Evolutionary conservation across 352 stramenopile genomes (phyloP).

Genomic region (Thalassiosira hispida): DNA sequence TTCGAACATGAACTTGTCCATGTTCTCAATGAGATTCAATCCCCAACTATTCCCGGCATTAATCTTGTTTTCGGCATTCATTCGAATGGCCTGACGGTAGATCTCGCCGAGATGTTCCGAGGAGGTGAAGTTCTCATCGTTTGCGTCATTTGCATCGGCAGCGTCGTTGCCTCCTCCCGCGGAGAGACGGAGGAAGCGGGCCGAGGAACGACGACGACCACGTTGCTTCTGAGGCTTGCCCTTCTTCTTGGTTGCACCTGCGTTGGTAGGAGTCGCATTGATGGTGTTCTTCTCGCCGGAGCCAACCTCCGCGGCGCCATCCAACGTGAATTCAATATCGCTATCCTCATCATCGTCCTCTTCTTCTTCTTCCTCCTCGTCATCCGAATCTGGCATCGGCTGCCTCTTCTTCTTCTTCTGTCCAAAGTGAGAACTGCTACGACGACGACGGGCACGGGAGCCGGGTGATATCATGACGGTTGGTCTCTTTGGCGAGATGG

Average conservation of each 20-base stretch:
- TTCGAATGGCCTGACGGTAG: conserved; percentile 80
- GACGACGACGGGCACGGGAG: conserved; percentile 4
- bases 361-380: not conserved
- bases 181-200: conserved; percentile 65
- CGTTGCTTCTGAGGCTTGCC: conserved; percentile 36
- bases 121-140: conserved; percentile 29
- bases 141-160: conserved; percentile 21
- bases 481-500: conserved; percentile 28
- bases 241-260: not conserved
- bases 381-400: no score
- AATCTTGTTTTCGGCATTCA: conserved; percentile 92
- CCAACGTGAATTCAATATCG: conserved; percentile 20
- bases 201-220: conserved; percentile 72
- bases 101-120: conserved; percentile 71
- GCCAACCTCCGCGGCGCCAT: conserved; percentile 4
- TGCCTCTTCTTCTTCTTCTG: no score
- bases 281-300: not conserved
- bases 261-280: not conserved
- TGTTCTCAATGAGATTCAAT: conserved; percentile 96
- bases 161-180: conserved; percentile 17
- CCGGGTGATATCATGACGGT: not conserved
- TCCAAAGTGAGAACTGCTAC: conserved; percentile 30
- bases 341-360: conserved; percentile 22
- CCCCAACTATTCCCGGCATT: conserved; percentile 97
- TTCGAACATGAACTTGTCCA: conserved; percentile 91